Conservation (phyloP, 2,329 filamentous ascomycete species). For the Calonectria multiphialidica region DNA sequence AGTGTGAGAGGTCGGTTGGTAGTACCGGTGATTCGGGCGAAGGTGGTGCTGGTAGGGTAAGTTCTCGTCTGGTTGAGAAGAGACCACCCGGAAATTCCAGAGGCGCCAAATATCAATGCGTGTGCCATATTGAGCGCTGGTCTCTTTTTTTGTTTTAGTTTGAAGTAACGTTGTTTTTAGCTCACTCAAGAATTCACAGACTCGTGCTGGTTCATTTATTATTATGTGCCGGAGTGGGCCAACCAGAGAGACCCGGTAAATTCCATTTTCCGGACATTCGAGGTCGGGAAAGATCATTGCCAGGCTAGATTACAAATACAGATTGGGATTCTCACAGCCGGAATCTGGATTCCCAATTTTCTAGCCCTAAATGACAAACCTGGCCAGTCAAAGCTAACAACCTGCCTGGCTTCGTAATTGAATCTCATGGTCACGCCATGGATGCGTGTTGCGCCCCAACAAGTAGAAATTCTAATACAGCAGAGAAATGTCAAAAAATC, state of each 20-base stretch:
- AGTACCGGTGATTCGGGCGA: not conserved
- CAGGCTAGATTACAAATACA: not conserved
- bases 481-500: too few species aligned
- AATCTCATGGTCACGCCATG: too few species aligned
- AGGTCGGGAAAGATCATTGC: too few species aligned
- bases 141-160: not conserved
- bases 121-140: not conserved
- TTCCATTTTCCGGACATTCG: too few species aligned
- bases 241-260: too few species aligned
- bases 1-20: not conserved
- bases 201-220: too few species aligned
- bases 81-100: not conserved
- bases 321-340: not conserved
- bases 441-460: too few species aligned
- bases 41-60: not conserved
- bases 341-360: not conserved
- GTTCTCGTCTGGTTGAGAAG: not conserved
- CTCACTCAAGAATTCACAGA: not conserved
- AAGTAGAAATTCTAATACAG: too few species aligned
- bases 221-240: not conserved
- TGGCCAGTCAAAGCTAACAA: too few species aligned
- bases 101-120: not conserved
- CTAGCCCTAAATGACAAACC: not conserved
- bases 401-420: too few species aligned
- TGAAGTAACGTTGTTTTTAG: too few species aligned